phyloP scores from a whole-genome alignment of 1,284 basidiomycete species.

The Pascua guehoae region DNA sequence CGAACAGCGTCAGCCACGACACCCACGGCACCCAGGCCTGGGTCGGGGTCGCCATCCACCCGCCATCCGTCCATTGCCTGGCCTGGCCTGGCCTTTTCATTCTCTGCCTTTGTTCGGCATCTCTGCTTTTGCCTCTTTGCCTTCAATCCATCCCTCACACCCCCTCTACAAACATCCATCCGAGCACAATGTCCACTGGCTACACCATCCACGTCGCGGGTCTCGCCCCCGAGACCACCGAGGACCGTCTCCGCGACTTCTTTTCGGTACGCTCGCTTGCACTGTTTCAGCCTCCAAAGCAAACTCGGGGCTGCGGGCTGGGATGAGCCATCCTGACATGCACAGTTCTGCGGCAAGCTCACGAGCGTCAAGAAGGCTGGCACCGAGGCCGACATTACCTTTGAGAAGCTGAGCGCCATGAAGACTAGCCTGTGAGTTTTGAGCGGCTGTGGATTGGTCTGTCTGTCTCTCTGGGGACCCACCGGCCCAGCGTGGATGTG shows the following conservation, averaged over 20 bases:
- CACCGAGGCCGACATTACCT: constrained; percentile 47
- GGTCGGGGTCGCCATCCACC: too few relatives aligned
- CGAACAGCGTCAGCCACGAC: too few relatives aligned
- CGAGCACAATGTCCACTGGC: constrained; percentile 23
- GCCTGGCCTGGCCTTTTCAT: neutral
- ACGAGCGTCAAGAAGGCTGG: constrained; percentile 44
- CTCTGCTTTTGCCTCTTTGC: neutral
- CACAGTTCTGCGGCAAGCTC: constrained; percentile 48
- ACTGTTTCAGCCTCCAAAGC: neutral
- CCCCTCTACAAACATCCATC: neutral
- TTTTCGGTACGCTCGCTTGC: constrained; percentile 25
- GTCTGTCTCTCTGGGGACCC: constrained; percentile 1
- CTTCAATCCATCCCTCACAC: neutral
- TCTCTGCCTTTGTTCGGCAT: neutral
- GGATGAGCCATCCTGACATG: neutral
- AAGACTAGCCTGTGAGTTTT: constrained; percentile 47
- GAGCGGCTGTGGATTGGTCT: too few relatives aligned
- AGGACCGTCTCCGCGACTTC: constrained; percentile 50
- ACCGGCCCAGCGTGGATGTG: neutral
- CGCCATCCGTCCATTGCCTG: constrained; percentile 5
- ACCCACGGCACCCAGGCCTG: too few relatives aligned
- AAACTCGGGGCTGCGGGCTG: too few relatives aligned
- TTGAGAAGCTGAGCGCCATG: constrained; percentile 50
- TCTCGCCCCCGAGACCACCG: constrained; percentile 47
- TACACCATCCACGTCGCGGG: constrained; percentile 49